Evolutionary conservation across 352 stramenopile species (phyloP), one percentile per base, ranked within the genome.

Genomic region (Phytopythium cucurbitacearum): DNA sequence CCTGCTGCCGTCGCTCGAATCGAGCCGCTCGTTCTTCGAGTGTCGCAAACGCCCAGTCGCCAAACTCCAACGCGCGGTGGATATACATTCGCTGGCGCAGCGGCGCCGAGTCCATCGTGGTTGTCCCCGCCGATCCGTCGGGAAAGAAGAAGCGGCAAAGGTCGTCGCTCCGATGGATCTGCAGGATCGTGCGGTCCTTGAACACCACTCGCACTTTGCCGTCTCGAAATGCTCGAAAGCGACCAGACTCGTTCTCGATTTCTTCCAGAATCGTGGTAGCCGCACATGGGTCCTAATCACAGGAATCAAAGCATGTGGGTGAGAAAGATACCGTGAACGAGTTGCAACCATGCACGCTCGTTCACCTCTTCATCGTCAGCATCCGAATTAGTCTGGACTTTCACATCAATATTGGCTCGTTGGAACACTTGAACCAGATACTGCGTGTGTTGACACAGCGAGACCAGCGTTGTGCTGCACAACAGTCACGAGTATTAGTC

Each of bases 181-280:
- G 66, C 21, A 91, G 58, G 33, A 94, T 91, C 13, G 84, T 91
- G 38, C 84, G 79, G 40, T 94, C 81, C 9, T 63, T 45, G 41
- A 91, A 91, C 15, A 68, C 67, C 41, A 83, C 77, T 34, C 81
- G 83, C 33, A 91, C 67, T 16, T 66, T 62, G n/a, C 79, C 76
- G 48, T 83, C 73, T 13, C 67, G 60, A 40, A 86, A 91, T 8
- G 76, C 75, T 16, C 84, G 80, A 45, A 91, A 91, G 11, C 73
- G 68, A 0, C 81, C 81, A 34, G 57, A n/a, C 21, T 73, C 59
- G n/a, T 71, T 94, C 48, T 74, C 58, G 11, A 64, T 59, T 28
- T 72, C 53, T 33, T 84, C 63, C 0, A 80, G 48, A 0, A 84
- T 40, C 4, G 42, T 36, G 7, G 42, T 32, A 12, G 42, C 12